Evolutionary conservation across 495 filamentous ascomycete genomes (phyloP), one percentile per base, ranked within the genome.

Genomic region (Podospora australis): DNA sequence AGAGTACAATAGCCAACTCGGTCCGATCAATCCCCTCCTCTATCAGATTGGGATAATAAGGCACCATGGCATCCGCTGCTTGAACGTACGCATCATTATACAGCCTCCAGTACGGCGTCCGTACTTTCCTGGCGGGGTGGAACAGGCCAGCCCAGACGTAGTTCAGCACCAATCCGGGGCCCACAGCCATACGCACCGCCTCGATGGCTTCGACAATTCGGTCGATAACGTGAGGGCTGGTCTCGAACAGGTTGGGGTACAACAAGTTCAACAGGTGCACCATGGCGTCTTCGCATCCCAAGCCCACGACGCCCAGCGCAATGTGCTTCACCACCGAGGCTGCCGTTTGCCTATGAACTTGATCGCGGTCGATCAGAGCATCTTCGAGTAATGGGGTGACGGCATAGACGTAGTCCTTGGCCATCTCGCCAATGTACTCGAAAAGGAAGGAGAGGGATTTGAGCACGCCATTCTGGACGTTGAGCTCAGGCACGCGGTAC

Each of bases 391-490:
- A 73, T n/a, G 94, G 92, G 13, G 89, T 96, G 24, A 97, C 87
- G 8, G 94, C 94, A 63, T 97, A 99, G 67, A 97, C 90, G 66
- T 99, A 99, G 65, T 99, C 94, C 68, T 96, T 97, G 50, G 88
- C 90, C 94, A 99, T 96, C 68, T 99, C 92, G 43, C 92, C 92
- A 62, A 98, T 98, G 69, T 98, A 98, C 56, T 98, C 92, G 62
- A 97, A 97, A 41, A 99, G 75, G 80, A 99, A 99, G 23, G 87
- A 91, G 53, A 99, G 78, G 7, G 90, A 87, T 66, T 99, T 99
- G 55, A 99, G 80, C 34, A 97, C 94, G 69, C 94, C 94, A 59
- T 97, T 99, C 67, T 97, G 92, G 6, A 99, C 91, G 66, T 99
- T 99, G 39, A 99, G 81, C 66, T 99, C 94, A 0, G 92, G 94